Base-by-base conservation (phyloP, 768 basidiomycete genomes). In the Pleurotus salmoneostramineus region DNA sequence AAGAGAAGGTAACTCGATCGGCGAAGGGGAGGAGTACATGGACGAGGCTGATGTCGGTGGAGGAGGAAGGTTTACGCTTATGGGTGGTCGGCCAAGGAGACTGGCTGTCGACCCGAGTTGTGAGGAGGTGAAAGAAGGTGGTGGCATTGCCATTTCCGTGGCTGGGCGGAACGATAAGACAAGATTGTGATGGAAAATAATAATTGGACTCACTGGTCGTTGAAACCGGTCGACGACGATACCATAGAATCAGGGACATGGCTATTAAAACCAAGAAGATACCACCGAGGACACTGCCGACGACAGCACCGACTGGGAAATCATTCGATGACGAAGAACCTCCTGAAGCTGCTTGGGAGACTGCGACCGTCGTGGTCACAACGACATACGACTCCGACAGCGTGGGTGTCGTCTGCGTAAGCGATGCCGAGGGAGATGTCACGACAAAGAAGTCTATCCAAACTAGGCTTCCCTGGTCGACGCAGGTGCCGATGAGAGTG, bases 401-500 rank as follows among this genome's bases (percentile, higher is more conserved):
- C 5, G 21, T 49, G 27, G 21, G 44, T 2, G 44, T 45, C 2
- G 44, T 11, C 6, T 6, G 15, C 8, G 44, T 15, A 6, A 17
- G 12, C 6, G 44, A 11, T 3, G 44, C 27, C 10, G 33, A 34
- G 33, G 8, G 48, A 5, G 48, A 32, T 8, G 48, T 49, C 21
- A 32, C 21, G 21, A 49, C 48, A 31, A 49, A 49, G 48, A 49
- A 49, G 48, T 49, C 48, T 49, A 49, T 49, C 27, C 33, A 49
- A 6, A 49, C 48, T 6, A 32, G 15, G 31, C 48, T 49, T 7
- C 31, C 31, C 15, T 49, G 48, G 7, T 49, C 48, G 6, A 34
- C 33, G 31, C 48, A 49, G 3, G 48, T 49, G 10, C 48, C 48
- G 8, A 34, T 49, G 10, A 49, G 48, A 10, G 27, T 32, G 48